Evolutionary conservation across 2,329 filamentous ascomycete species (phyloP).

Genomic region (Keithomyces neogunnii): DNA sequence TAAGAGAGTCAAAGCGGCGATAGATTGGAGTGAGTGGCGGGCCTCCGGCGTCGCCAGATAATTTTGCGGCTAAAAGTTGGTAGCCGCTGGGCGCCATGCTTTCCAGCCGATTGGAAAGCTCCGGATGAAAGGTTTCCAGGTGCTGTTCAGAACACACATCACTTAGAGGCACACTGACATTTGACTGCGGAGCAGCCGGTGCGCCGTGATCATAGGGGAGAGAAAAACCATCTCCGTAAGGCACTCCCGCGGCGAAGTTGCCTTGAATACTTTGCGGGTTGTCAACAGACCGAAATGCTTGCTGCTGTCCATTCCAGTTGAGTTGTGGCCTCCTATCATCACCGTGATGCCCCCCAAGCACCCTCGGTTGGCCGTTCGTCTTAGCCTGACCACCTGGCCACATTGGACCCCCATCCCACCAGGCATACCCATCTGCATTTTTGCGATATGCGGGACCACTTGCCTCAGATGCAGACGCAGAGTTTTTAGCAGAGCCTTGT

Average conservation of each 20-base stretch:
- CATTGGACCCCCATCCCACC: not conserved
- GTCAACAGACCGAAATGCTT: not conserved
- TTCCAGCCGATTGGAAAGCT: constrained; percentile 1
- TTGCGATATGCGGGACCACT: constrained; percentile 3
- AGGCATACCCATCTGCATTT: not conserved
- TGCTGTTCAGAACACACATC: constrained; percentile 2
- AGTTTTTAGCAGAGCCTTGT: constrained; percentile 6
- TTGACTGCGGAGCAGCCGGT: constrained; percentile 2
- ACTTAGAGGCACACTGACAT: not conserved
- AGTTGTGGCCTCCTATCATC: constrained; percentile 2
- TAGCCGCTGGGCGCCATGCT: constrained; percentile 43
- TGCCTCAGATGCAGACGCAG: constrained; percentile 2
- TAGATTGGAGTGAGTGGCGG: constrained; percentile 55
- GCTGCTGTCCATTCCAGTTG: constrained; percentile 2
- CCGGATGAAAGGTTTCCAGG: not conserved
- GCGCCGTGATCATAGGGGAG: constrained; percentile 1
- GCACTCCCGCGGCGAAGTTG: not conserved
- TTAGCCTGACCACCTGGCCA: not conserved
- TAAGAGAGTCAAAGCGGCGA: constrained; percentile 71
- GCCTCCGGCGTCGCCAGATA: constrained; percentile 24
- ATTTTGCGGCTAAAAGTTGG: constrained; percentile 49
- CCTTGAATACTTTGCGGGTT: not conserved
- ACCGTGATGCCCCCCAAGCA: not conserved
- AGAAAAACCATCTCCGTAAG: not conserved
- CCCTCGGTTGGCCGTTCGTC: not conserved